These are phyloP conservation scores for Aspergillus sp. DNA, from an alignment of 2,329 filamentous ascomycete genomes.

Conservation along the genomic window DNA sequence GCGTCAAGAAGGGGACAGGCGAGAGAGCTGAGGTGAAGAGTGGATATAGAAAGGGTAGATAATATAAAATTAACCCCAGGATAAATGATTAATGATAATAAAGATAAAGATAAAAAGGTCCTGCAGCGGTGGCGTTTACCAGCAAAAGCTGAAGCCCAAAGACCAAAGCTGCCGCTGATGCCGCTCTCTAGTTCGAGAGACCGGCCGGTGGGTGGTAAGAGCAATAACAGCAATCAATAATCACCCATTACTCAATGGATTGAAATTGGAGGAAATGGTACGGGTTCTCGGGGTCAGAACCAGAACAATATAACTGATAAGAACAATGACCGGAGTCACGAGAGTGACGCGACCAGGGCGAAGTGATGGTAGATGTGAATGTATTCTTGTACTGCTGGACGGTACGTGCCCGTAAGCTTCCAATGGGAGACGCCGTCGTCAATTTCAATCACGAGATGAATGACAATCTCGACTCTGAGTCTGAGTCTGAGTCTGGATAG, in stretches of 20 bases:
- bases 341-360: no score
- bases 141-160: slow-evolving; percentile 13
- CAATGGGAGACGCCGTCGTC: no score
- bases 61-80: background rate
- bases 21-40: background rate
- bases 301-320: background rate
- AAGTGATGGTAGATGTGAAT: background rate
- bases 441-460: no score
- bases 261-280: background rate
- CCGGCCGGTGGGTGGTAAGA: no score
- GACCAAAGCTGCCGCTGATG: slow-evolving; percentile 22
- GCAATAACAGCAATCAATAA: background rate
- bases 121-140: slow-evolving; percentile 15
- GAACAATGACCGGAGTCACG: no score
- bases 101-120: slow-evolving; percentile 1
- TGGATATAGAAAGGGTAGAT: slow-evolving; percentile 5
- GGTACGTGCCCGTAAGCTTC: background rate
- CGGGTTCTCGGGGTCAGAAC: background rate
- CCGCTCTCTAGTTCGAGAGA: slow-evolving; percentile 8
- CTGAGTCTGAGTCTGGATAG: background rate
- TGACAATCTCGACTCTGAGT: no score
- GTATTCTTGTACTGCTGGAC: background rate
- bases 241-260: background rate
- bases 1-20: background rate
- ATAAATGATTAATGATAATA: slow-evolving; percentile 8